Percentiles rank a stretch among this genome's conserved stretches.
Conservation (phyloP, 495 filamentous ascomycete genomes). For the Aspergillus taichungensis region DNA sequence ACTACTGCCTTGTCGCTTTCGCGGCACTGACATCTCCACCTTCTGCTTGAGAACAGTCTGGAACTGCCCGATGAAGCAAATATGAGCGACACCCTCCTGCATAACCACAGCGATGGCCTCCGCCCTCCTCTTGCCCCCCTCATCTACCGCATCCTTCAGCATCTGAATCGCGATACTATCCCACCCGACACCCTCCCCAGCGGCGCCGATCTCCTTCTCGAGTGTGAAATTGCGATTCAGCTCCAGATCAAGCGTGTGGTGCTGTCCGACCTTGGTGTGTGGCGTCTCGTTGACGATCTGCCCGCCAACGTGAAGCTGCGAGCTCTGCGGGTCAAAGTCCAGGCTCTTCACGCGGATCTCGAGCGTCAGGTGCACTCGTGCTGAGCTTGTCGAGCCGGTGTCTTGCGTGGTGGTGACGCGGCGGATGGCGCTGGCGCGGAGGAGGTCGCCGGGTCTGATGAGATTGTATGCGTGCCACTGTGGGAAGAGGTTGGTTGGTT, state of each 20-base stretch:
- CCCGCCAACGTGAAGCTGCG: conserved; percentile 77
- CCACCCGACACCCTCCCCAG: conserved; percentile 60
- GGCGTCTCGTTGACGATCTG: conserved; percentile 75
- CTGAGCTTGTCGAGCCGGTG: conserved; percentile 66
- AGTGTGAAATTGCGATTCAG: conserved; percentile 80
- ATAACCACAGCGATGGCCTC: conserved; percentile 84
- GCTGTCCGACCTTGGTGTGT: conserved; percentile 71
- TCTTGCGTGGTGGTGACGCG: conserved; percentile 59
- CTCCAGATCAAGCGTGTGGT: conserved; percentile 88
- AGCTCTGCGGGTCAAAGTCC: conserved; percentile 83
- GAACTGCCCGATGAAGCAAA: conserved; percentile 86
- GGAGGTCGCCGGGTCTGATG: conserved; percentile 67
- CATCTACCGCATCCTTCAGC: conserved; percentile 68
- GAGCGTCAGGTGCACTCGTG: conserved; percentile 69
- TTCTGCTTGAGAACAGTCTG: conserved; percentile 82
- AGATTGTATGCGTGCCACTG: conserved; percentile 98
- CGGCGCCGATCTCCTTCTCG: conserved; percentile 47
- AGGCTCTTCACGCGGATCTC: conserved; percentile 72
- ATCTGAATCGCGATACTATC: conserved; percentile 78
- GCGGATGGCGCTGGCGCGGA: conserved; percentile 77
- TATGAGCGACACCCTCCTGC: conserved; percentile 89
- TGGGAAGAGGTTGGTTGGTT: neutral
- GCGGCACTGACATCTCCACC: conserved; percentile 74
- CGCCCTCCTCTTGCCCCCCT: conserved; percentile 57
- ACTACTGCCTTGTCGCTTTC: conserved; percentile 55